Base-by-base conservation (phyloP, 768 basidiomycete species). In the Suillus americanus region DNA sequence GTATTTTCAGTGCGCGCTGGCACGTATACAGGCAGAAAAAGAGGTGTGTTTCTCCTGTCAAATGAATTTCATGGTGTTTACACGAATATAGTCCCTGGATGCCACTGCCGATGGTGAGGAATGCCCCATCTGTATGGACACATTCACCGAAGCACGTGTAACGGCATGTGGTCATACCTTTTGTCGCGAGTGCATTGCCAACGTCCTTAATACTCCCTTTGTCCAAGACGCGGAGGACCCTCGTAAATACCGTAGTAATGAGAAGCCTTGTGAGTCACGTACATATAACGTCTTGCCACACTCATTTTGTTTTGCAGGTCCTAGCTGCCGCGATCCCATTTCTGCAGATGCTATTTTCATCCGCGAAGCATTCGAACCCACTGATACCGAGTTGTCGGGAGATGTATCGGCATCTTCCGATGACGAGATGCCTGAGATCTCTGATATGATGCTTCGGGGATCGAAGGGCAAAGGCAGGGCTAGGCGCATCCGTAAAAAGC, bases 51-150 rank as follows among this genome's bases (percentile, higher is more conserved):
- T 23, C 33, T 23, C 25, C 20, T 62, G 10, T 25, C 33, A 35
- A 20, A 28, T 33, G 7, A 14, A 30, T 38, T 35, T 35, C 45
- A 59, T 64, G 38, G 38, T 55, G 37, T 60, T 35, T 20, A 45
- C 20, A 40, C 48, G 13, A 57, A 25, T 51, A 7, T 66, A 88
- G 85, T 83, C 83, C 25, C 67, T 69, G 9, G 79, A 85, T 66
- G 78, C 79, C 2, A 82, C 85, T 28, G 79, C 81, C 12, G 85
- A 87, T 50, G 73, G 68, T 9, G 86, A 88, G 63, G 78, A 81
- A 48, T 92, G 91, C 67, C 82, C 88, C 0, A 84, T 92, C 62
- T 91, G 90, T 72, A 84, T 83, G 64, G 90, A 91, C 63, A 72
- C 74, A 4, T 78, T 85, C 70, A 82, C 79, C 1, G 79, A 86